Percentiles rank a stretch among this genome's conserved stretches.
These are phyloP conservation scores for Amauroascus niger DNA, from an alignment of 2,329 filamentous ascomycete genomes.

Conservation along the genomic window DNA sequence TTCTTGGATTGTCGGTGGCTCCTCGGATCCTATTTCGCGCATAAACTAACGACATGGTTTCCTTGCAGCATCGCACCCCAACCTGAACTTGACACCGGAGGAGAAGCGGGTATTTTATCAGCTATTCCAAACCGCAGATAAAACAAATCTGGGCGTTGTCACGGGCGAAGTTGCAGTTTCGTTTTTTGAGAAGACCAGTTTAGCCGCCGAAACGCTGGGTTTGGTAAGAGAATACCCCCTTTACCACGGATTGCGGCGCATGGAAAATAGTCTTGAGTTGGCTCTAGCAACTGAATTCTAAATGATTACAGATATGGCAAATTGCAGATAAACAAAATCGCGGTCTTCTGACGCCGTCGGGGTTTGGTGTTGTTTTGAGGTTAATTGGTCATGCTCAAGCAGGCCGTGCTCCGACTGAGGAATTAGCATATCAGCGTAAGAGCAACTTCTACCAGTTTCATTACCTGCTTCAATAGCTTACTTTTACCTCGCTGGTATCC, in stretches of 20 bases:
- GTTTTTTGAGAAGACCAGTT: constrained; percentile 93
- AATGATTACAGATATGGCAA: constrained; percentile 74
- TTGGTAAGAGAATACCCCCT: constrained; percentile 51
- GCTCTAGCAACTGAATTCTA: background rate
- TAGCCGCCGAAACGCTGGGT: constrained; percentile 76
- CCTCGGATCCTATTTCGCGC: background rate
- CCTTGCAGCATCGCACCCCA: constrained; percentile 38
- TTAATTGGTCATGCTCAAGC: constrained; percentile 94
- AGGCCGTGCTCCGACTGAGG: constrained; percentile 66
- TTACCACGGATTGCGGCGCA: background rate
- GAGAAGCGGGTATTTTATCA: constrained; percentile 92
- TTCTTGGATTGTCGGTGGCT: background rate
- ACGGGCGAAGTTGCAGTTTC: constrained; percentile 93
- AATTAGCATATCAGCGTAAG: constrained; percentile 69
- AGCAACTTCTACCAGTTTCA: constrained; percentile 14
- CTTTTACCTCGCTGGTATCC: background rate
- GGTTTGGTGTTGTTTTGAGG: constrained; percentile 84
- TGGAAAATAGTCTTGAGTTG: background rate
- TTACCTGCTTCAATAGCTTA: background rate
- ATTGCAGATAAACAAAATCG: constrained; percentile 96
- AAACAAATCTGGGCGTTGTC: constrained; percentile 81
- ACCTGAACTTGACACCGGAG: constrained; percentile 76
- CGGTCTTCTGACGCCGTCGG: constrained; percentile 81
- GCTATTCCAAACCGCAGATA: constrained; percentile 87
- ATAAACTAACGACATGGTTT: background rate